Percentiles rank a stretch among this genome's conserved stretches.
phyloP scores from a whole-genome alignment of 2,329 filamentous ascomycete species.

The Penicillium sp. region DNA sequence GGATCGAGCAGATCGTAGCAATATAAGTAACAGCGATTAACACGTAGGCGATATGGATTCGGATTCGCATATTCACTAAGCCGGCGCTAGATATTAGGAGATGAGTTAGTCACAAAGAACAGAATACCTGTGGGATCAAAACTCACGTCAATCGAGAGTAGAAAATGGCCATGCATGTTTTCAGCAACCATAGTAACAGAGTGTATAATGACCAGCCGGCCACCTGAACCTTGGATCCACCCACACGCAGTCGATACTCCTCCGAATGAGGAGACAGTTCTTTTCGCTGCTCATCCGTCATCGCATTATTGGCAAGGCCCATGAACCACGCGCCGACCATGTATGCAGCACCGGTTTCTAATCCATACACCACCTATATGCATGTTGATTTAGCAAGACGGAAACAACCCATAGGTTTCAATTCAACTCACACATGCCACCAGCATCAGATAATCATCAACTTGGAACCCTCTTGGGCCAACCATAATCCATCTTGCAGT shows the following conservation, averaged over 20 bases:
- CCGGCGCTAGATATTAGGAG: conserved; percentile 34
- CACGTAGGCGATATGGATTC: conserved; percentile 52
- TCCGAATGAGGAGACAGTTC: conserved; percentile 44
- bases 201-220: conserved; percentile 57
- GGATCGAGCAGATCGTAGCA: conserved; percentile 49
- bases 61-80: conserved; percentile 42
- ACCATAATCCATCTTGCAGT: conserved; percentile 50
- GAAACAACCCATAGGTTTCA: not conserved
- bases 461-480: conserved; percentile 52
- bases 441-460: conserved; percentile 60
- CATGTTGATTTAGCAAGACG: not conserved
- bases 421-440: conserved; percentile 49
- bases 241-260: conserved; percentile 51
- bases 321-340: conserved; percentile 49
- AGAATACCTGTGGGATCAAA: not conserved
- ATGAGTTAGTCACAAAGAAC: not conserved
- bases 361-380: conserved; percentile 49
- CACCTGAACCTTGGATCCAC: conserved; percentile 55
- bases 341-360: conserved; percentile 52
- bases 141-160: conserved; percentile 54
- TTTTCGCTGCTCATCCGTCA: conserved; percentile 52
- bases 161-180: conserved; percentile 56
- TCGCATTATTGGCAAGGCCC: conserved; percentile 57
- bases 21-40: conserved; percentile 52
- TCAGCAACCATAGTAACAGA: conserved; percentile 53